Percentiles rank a stretch among this genome's conserved stretches.
phyloP scores from a whole-genome alignment of 2,329 filamentous ascomycete genomes.

The Capronia americana region DNA sequence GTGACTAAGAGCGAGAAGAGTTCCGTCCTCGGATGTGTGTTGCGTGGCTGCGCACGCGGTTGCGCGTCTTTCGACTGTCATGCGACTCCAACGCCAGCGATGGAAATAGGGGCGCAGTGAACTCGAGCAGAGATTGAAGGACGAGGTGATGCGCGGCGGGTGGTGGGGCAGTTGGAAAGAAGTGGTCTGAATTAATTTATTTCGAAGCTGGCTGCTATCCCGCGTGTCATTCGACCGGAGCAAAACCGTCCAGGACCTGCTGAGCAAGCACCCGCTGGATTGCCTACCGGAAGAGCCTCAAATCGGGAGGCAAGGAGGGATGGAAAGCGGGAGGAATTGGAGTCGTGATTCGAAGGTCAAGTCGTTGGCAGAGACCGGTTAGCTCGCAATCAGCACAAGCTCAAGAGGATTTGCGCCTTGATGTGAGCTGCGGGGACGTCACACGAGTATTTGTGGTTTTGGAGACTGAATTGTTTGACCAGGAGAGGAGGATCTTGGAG shows the following conservation, averaged over 20 bases:
- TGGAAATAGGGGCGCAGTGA: background rate
- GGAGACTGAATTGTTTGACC: background rate
- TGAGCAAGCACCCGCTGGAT: conserved; percentile 23
- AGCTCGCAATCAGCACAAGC: background rate
- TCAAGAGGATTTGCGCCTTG: background rate
- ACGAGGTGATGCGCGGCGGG: conserved; percentile 7
- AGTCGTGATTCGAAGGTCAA: background rate
- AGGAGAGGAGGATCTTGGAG: background rate
- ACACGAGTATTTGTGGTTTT: conserved; percentile 8
- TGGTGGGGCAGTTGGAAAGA: conserved; percentile 13
- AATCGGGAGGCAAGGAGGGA: conserved; percentile 8
- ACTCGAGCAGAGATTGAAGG: background rate
- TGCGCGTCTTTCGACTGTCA: conserved; percentile 25
- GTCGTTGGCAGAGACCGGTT: background rate
- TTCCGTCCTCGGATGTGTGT: conserved; percentile 4
- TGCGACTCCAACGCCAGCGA: conserved; percentile 17
- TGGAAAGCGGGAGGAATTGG: background rate
- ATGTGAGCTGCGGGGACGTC: background rate
- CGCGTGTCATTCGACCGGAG: conserved; percentile 19
- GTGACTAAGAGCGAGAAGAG: conserved; percentile 25
- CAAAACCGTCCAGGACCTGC: conserved; percentile 11
- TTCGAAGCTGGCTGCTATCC: conserved; percentile 10
- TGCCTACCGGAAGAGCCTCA: conserved; percentile 2
- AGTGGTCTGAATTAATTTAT: conserved; percentile 15
- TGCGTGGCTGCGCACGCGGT: conserved; percentile 21